Evolutionary conservation across 257 asterid species (phyloP), one percentile per base, ranked within the genome.

Genomic region (Ehretia macrophylla): DNA sequence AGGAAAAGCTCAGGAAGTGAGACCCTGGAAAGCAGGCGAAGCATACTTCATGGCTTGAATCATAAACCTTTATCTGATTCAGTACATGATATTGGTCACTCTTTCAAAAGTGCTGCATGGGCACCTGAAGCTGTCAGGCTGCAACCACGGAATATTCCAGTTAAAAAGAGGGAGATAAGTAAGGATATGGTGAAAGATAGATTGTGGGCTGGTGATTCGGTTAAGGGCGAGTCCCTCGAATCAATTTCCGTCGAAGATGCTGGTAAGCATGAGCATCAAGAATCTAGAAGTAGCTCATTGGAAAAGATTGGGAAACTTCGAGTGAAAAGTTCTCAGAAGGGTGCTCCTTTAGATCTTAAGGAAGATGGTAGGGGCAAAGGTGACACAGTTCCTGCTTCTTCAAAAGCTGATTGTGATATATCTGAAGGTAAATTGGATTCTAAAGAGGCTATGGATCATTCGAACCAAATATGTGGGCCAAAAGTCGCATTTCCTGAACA

Each of bases 1-100:
- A n/a, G 59, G 79, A 77, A 78, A 51, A 69, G 55, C 53, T 65
- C 51, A 60, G 80, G 66, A 44, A 71, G 70, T 54, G 79, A 79
- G 71, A 65, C 55, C 58, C 59, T 68, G 56, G 73, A 75, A 54
- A 68, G 67, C 68, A 75, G 57, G 51, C 63, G 60, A 52, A 72
- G 62, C 57, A 51, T 77, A 37, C 58, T 70, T 65, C 49, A 50
- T 55, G 80, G 75, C 58, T 59, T 51, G 65, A 70, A 51, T 56
- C 44, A 60, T 62, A 73, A 57, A 67, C 62, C 68, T 56, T 32
- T 67, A 56, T 61, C 83, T 56, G 81, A 73, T 47, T 55, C 61
- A 62, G 59, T 55, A 55, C 59, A 60, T 45, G 60, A 69, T 59
- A 56, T 60, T 62, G 59, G 57, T 56, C 65, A 55, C 56, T 68